These are phyloP conservation scores for Boehmeria nivea DNA, from an alignment of 306 rosid genomes.

Conservation along the genomic window DNA sequence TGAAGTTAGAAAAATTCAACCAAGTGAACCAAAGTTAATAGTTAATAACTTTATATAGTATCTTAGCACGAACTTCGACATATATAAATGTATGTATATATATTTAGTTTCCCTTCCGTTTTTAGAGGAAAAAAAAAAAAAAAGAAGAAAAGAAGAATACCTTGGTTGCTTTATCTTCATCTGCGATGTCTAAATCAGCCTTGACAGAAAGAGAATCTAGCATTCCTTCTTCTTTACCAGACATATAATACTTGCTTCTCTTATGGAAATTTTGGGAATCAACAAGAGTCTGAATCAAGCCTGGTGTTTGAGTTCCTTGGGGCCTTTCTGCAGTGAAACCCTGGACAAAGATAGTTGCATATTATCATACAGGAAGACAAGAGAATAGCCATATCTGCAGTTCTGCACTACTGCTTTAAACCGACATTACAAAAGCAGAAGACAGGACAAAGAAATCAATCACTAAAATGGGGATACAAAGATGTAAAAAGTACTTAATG, in stretches of 20 bases:
- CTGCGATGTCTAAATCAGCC: slow-evolving; percentile 30
- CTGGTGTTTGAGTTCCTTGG: slow-evolving; percentile 25
- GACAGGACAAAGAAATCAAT: not conserved
- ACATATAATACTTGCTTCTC: slow-evolving; percentile 18
- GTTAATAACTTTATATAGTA: too few relatives aligned
- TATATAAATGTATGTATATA: not conserved
- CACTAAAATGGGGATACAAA: not conserved
- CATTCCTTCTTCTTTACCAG: slow-evolving; percentile 26
- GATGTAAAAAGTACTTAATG: not conserved
- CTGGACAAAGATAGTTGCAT: slow-evolving; percentile 33
- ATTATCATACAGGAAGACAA: not conserved
- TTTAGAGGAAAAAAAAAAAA: slow-evolving; percentile 4
- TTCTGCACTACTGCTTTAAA: too few relatives aligned
- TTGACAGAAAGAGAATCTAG: slow-evolving; percentile 29
- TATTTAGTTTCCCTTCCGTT: not conserved
- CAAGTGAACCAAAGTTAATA: too few relatives aligned
- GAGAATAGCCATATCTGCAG: not conserved
- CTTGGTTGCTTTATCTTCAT: slow-evolving; percentile 63
- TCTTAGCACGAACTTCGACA: too few relatives aligned
- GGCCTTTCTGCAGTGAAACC: slow-evolving; percentile 30
- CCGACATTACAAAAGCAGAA: not conserved
- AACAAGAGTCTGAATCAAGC: slow-evolving; percentile 26
- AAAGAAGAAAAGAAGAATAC: slow-evolving; percentile 33
- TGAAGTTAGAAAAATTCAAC: too few relatives aligned
- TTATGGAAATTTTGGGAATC: slow-evolving; percentile 29